Conservation (phyloP, 768 basidiomycete species). For the Rhodosporidiobolus sp. region DNA sequence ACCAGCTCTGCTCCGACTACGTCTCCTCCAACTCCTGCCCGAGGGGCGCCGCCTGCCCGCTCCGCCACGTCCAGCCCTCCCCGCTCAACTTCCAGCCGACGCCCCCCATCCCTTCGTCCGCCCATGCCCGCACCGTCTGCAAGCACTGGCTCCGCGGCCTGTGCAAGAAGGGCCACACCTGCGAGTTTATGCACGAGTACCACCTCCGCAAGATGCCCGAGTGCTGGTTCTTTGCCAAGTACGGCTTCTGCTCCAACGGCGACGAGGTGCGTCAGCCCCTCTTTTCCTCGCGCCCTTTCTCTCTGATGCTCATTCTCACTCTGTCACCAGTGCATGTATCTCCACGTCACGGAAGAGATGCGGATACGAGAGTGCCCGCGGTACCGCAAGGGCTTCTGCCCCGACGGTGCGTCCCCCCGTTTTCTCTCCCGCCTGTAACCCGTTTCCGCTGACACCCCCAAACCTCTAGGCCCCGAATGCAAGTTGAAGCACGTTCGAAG, state of each 20-base stretch:
- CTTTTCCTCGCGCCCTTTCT: neutral
- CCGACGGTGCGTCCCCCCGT: constrained; percentile 62
- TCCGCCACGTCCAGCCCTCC: constrained; percentile 77
- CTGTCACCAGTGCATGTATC: constrained; percentile 76
- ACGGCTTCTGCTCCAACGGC: constrained; percentile 93
- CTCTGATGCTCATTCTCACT: too few relatives aligned
- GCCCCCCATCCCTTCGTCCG: constrained; percentile 74
- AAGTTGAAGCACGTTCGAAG: constrained; percentile 88
- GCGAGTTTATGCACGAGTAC: constrained; percentile 99
- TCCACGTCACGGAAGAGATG: constrained; percentile 80
- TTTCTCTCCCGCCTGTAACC: constrained; percentile 17
- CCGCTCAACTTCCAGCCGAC: constrained; percentile 84
- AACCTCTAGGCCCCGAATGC: constrained; percentile 68
- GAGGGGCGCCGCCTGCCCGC: constrained; percentile 83
- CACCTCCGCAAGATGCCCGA: constrained; percentile 97
- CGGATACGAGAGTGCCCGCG: constrained; percentile 89
- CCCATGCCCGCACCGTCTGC: constrained; percentile 70
- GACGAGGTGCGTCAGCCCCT: constrained; percentile 52
- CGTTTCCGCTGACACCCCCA: neutral
- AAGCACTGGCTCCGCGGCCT: constrained; percentile 98
- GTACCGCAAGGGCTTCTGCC: constrained; percentile 93
- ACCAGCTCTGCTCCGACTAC: constrained; percentile 85
- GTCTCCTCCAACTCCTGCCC: constrained; percentile 85
- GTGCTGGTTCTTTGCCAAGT: constrained; percentile 98
- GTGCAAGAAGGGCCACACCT: constrained; percentile 96